Percentiles rank a stretch among this genome's conserved stretches.
Evolutionary conservation across 352 stramenopile species (phyloP).

Genomic region (Phytophthora fragariae): DNA sequence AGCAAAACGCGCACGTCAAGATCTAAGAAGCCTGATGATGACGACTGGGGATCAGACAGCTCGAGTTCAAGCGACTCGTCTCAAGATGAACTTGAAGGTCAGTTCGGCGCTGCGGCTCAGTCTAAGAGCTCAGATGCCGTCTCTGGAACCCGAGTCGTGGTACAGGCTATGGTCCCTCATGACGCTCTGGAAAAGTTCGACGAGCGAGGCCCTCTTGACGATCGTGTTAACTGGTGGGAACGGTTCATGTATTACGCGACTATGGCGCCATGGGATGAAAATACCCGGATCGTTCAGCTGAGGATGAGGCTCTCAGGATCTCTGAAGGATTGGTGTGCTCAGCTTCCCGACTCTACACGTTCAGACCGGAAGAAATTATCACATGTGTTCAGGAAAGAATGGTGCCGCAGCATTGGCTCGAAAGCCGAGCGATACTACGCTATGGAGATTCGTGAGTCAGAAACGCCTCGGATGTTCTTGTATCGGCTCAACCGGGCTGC

Average conservation of each 20-base stretch:
- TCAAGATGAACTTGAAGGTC: no score
- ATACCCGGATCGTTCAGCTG: not conserved
- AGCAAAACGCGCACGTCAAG: no score
- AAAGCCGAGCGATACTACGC: not conserved
- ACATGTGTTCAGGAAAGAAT: not conserved
- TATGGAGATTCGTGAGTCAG: not conserved
- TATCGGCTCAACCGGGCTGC: not conserved
- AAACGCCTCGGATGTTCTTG: not conserved
- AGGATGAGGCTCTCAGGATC: not conserved
- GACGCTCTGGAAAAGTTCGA: not conserved
- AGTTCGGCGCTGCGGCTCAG: no score
- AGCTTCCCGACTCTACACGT: not conserved
- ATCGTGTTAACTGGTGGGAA: conserved; percentile 9
- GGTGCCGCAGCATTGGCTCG: not conserved
- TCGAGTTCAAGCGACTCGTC: no score
- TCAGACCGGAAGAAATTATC: not conserved
- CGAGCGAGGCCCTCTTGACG: not conserved
- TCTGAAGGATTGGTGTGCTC: not conserved
- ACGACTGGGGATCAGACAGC: no score
- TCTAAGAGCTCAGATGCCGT: no score
- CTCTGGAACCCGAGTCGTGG: no score
- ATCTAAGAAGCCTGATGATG: no score
- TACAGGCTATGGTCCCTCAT: no score
- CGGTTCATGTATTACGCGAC: conserved; percentile 13
- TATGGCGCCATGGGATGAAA: conserved; percentile 1